Conservation (phyloP, 1,284 basidiomycete species). For the Kalmanozyma brasiliensis region DNA sequence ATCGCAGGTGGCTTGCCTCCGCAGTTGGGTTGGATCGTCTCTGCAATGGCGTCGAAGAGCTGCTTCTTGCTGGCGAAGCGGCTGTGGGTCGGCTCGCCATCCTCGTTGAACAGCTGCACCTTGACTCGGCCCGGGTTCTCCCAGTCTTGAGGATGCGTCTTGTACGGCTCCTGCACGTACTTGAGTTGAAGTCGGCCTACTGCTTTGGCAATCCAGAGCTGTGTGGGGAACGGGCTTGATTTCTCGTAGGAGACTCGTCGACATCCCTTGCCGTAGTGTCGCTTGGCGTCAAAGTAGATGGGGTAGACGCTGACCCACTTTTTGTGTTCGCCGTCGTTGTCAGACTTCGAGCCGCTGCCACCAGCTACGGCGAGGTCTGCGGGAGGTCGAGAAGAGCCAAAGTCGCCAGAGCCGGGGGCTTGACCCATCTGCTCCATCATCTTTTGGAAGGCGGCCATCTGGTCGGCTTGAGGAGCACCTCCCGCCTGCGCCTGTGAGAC, state of each 20-base stretch:
- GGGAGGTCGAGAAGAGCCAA: constrained; percentile 30
- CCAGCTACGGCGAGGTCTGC: constrained; percentile 7
- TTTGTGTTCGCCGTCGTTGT: constrained; percentile 57
- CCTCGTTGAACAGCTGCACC: constrained; percentile 83
- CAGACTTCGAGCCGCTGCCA: constrained; percentile 24
- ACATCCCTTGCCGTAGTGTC: constrained; percentile 81
- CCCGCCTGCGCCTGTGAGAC: constrained; percentile 30
- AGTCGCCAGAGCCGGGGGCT: constrained; percentile 38
- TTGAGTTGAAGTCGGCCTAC: constrained; percentile 80
- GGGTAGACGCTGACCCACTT: constrained; percentile 97
- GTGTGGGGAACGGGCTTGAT: constrained; percentile 92
- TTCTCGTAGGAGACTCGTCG: constrained; percentile 82
- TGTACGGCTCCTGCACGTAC: constrained; percentile 82
- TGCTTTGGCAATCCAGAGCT: constrained; percentile 88
- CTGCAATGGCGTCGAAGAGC: constrained; percentile 70
- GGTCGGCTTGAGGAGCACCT: constrained; percentile 38
- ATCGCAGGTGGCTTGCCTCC: constrained; percentile 60
- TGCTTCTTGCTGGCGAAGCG: constrained; percentile 79
- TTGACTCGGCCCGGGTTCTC: constrained; percentile 84
- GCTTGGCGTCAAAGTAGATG: constrained; percentile 95
- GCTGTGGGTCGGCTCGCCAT: constrained; percentile 78
- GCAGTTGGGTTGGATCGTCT: constrained; percentile 51
- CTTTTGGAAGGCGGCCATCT: constrained; percentile 57
- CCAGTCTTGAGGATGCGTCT: constrained; percentile 93
- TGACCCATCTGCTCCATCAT: constrained; percentile 63